Base-by-base conservation (phyloP, 768 basidiomycete genomes). In the Leccinum sublutescens region DNA sequence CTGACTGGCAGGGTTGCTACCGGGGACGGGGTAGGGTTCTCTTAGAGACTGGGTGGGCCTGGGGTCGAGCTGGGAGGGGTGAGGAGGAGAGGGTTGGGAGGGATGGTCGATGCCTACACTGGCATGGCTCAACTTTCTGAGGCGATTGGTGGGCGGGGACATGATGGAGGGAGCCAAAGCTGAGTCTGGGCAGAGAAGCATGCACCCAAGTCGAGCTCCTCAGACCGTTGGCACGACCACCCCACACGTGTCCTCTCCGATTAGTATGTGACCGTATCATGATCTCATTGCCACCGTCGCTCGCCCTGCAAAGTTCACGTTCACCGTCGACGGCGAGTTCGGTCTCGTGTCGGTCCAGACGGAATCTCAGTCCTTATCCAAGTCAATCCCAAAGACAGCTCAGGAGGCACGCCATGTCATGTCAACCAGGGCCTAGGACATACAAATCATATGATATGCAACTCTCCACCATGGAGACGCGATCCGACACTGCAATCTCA, bases 1-100 rank as follows among this genome's bases (percentile, higher is more conserved):
- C 68, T 96, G 92, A 65, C 86, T 90, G 11, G 91, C 86, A 19
- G 94, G 93, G 68, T 93, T 93, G 72, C 71, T 89, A 71, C 81
- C 85, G 38, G 89, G 87, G 56, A 88, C 75, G 12, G 89, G 88
- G 71, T 79, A 84, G 17, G 89, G 88, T 50, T 86, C 88, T 58
- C 79, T 74, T 14, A 74, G 71, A 11, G 74, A 15, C 57, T 62
- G 70, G 50, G 59, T 58, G 27, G 72, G 66, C 59, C 75, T 75
- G 21, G 82, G 84, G n/a, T 83, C 81, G 43, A 73, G 59, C n/a
- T 74, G 76, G 43, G 83, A 77, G 19, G 84, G 83, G 2, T 23
- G 63, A 75, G 79, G 54, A 76, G 69, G 63, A 25, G 69, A 82
- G 80, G 49, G 60, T 58, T 67, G 61, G 59, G 69, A 82, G 80